A percentile compares a stretch with the other conserved stretches of the same genome.
Evolutionary conservation across 495 filamentous ascomycete genomes (phyloP).

Genomic region (Lophium mytilinum): DNA sequence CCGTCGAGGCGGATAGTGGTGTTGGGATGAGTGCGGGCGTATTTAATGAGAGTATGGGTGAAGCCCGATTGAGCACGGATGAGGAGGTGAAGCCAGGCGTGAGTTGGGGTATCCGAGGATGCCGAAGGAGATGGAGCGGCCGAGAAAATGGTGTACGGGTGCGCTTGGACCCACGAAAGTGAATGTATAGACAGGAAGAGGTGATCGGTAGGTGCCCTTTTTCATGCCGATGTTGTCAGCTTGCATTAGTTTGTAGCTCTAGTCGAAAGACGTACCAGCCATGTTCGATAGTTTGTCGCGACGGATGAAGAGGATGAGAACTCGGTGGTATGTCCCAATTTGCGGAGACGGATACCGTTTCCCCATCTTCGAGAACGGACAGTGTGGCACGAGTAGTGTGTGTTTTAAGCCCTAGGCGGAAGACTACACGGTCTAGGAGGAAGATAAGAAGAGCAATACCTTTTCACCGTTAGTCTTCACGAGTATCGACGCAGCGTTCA

Average conservation of each 20-base stretch:
- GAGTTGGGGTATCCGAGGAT: background rate
- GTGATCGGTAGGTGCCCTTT: conserved; percentile 47
- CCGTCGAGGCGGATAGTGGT: conserved; percentile 42
- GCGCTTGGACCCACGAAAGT: conserved; percentile 42
- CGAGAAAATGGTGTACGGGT: conserved; percentile 57
- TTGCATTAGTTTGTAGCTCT: no score
- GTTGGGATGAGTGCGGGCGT: conserved; percentile 36
- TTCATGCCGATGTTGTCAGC: no score
- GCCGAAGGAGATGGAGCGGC: conserved; percentile 29
- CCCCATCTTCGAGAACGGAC: conserved; percentile 40
- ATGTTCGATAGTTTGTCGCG: conserved; percentile 29
- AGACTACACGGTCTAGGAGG: conserved; percentile 49
- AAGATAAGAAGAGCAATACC: conserved; percentile 45
- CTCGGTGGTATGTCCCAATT: conserved; percentile 21
- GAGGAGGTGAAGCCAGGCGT: conserved; percentile 44
- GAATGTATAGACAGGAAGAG: conserved; percentile 49
- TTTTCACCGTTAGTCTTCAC: no score
- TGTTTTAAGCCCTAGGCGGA: conserved; percentile 43
- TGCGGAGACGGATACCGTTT: conserved; percentile 42
- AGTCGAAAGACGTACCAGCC: no score
- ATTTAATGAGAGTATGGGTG: conserved; percentile 44
- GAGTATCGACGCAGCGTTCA: no score
- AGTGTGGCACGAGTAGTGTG: conserved; percentile 39
- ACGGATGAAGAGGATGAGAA: conserved; percentile 1
- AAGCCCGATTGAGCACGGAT: conserved; percentile 53